Evolutionary conservation across 2,329 filamentous ascomycete species (phyloP).

Genomic region (Capronia epimyces): DNA sequence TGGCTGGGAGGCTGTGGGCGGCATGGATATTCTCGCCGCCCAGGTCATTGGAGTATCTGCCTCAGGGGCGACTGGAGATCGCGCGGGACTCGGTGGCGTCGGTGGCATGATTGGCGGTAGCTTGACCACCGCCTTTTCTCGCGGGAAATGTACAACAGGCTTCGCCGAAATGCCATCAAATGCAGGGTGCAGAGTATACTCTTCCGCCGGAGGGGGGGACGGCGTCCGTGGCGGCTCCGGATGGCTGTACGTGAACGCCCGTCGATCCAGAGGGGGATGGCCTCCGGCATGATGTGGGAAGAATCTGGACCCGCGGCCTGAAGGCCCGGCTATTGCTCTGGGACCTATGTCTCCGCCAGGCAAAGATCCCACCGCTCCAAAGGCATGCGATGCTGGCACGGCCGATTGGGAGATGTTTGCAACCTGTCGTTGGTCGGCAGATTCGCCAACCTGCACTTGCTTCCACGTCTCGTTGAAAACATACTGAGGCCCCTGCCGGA

Average conservation of each 20-base stretch:
- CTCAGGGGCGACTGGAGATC: constrained; percentile 25
- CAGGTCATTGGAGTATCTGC: constrained; percentile 33
- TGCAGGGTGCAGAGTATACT: constrained; percentile 50
- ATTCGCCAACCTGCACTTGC: constrained; percentile 40
- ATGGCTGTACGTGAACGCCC: constrained; percentile 33
- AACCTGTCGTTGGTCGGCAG: constrained; percentile 38
- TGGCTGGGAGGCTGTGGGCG: constrained; percentile 34
- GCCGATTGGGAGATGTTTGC: constrained; percentile 36
- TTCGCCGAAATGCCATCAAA: constrained; percentile 47
- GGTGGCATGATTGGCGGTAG: constrained; percentile 50
- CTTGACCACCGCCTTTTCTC: constrained; percentile 67
- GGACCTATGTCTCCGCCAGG: constrained; percentile 36
- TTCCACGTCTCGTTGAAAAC: constrained; percentile 45
- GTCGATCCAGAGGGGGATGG: constrained; percentile 32
- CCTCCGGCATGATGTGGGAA: constrained; percentile 35
- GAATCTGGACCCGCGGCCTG: constrained; percentile 44
- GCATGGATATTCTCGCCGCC: constrained; percentile 37
- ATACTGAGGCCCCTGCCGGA: constrained; percentile 34
- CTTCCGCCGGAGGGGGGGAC: constrained; percentile 55
- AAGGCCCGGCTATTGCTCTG: constrained; percentile 34
- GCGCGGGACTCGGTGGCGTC: constrained; percentile 25
- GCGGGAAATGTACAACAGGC: constrained; percentile 55
- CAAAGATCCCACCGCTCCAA: constrained; percentile 37
- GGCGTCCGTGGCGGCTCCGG: constrained; percentile 36
- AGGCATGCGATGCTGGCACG: constrained; percentile 34